Conservation (phyloP, 2,329 filamentous ascomycete species). For the Penicillium palitans region DNA sequence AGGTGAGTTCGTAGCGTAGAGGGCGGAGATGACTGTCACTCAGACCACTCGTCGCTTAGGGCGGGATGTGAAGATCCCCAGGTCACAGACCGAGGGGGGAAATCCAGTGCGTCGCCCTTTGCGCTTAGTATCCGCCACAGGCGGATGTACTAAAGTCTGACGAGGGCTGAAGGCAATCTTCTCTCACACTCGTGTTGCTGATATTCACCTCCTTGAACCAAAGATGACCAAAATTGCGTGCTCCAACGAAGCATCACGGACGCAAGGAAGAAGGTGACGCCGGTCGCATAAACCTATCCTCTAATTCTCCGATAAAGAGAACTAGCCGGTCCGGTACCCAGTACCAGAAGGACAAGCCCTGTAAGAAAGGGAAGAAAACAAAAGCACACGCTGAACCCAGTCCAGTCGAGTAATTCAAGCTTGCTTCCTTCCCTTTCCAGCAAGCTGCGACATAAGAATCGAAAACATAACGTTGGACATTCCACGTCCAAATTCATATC, state of each 20-base stretch:
- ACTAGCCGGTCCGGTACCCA: constrained; percentile 41
- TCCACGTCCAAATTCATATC: constrained; percentile 47
- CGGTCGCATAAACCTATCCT: constrained; percentile 23
- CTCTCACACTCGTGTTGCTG: constrained; percentile 2
- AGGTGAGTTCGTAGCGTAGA: not conserved
- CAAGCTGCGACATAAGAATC: constrained; percentile 34
- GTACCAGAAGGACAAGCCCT: constrained; percentile 44
- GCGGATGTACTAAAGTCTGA: constrained; percentile 18
- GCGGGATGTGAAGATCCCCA: constrained; percentile 14
- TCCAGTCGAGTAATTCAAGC: constrained; percentile 14
- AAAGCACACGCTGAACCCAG: constrained; percentile 20
- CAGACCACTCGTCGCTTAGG: constrained; percentile 9
- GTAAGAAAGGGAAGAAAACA: constrained; percentile 14
- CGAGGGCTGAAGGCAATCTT: constrained; percentile 3
- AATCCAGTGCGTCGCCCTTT: constrained; percentile 31
- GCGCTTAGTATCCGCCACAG: constrained; percentile 30
- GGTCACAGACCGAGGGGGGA: constrained; percentile 36
- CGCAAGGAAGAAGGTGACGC: constrained; percentile 26
- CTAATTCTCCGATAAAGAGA: constrained; percentile 18
- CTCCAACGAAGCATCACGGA: constrained; percentile 38
- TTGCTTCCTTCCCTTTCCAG: constrained; percentile 1
- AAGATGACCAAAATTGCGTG: constrained; percentile 17
- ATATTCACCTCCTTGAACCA: constrained; percentile 11
- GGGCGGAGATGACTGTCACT: not conserved
- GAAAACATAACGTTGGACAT: constrained; percentile 36